Base-by-base conservation (phyloP, 2,329 filamentous ascomycete species). In the Proliferodiscus dingleyae region DNA sequence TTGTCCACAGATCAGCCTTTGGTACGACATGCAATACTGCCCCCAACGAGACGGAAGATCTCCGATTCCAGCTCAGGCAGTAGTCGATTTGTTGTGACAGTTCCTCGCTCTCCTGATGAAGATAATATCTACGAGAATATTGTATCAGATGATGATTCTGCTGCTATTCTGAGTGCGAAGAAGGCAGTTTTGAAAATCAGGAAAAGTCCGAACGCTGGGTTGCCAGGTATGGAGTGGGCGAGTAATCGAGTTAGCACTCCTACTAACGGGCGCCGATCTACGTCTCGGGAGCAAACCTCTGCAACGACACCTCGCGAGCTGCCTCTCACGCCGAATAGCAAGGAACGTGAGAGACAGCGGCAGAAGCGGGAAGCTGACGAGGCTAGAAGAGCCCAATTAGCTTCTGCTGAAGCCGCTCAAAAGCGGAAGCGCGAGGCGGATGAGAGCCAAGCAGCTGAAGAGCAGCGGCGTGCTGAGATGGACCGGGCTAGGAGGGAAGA, bases 111-210 rank as follows among this genome's bases (percentile, higher is more conserved):
- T 5, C 28, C 37, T 1, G 43, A 55, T 26, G 52, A 57, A 30
- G 37, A 46, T 11, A 57, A 36, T 11, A 45, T 61, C 6, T 61
- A 62, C 33, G 59, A 62, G 9, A 47, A 56, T 30, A 52, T 61
- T 39, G 41, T 36, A 8, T 55, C 56, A 15, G 59, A 60, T 26
- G 50, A 55, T 11, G 56, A 57, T 29, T 46, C 44, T 21, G 47
- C 44, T n/a, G 41, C 49, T 24, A 46, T 51, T 26, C 16, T 49
- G 9, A 51, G 23, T 22, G 42, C 34, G 13, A 51, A 49, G n/a
- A 59, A 47, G 38, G 34, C 46, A n/a, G 33, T 24, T 1, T 30
- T 56, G 29, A 60, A 51, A 32, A 29, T 39, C 5, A 55, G 39
- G 40, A 56, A 56, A 7, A 54, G 47, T 21, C 45, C 46, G 6